Evolutionary conservation across 352 stramenopile genomes (phyloP).

Genomic region (Globisporangium perplexum): DNA sequence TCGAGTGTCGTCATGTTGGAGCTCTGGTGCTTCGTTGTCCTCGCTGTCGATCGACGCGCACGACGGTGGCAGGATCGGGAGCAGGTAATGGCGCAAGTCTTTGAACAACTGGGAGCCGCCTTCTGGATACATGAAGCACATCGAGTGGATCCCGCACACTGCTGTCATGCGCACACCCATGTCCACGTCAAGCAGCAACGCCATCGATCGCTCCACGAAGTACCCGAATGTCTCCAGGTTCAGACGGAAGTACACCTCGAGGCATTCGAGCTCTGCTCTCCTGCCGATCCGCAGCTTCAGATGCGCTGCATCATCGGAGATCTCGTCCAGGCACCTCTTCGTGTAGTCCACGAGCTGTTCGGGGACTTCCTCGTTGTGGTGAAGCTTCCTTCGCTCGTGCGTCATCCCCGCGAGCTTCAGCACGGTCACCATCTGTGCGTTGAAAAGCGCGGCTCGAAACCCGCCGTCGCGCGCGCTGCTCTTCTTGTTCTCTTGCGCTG

Average conservation of each 20-base stretch:
- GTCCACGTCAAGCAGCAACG: conserved; percentile 43
- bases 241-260: conserved; percentile 70
- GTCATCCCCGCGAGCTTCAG: conserved; percentile 40
- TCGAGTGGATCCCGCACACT: conserved; percentile 43
- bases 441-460: conserved; percentile 36
- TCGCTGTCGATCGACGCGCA: not conserved
- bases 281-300: conserved; percentile 24
- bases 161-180: conserved; percentile 46
- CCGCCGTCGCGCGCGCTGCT: conserved; percentile 16
- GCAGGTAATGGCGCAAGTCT: conserved; percentile 39
- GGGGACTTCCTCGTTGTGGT: conserved; percentile 49
- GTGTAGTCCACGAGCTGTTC: conserved; percentile 34
- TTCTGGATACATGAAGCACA: conserved; percentile 83
- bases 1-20: not conserved
- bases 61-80: conserved; percentile 19
- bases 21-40: not conserved
- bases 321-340: conserved; percentile 26
- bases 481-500: conserved; percentile 10
- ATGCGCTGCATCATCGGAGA: conserved; percentile 12
- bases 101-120: conserved; percentile 47
- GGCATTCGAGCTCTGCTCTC: conserved; percentile 32
- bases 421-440: conserved; percentile 41
- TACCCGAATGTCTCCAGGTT: conserved; percentile 37
- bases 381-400: conserved; percentile 47
- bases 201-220: conserved; percentile 49